These are phyloP conservation scores for Myochromella boudieri DNA, from an alignment of 768 basidiomycete species.

Conservation along the genomic window DNA sequence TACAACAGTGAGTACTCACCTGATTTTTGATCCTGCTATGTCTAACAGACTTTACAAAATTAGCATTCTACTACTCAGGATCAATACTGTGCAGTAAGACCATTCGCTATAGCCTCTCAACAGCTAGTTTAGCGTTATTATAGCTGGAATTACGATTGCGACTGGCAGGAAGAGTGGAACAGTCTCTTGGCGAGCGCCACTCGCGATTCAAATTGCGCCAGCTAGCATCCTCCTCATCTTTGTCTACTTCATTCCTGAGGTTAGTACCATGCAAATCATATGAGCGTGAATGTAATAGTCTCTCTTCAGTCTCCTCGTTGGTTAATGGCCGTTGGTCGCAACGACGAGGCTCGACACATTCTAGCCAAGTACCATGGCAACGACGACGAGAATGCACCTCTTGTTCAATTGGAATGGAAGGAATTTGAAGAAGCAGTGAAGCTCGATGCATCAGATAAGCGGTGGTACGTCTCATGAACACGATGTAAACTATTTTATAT, in stretches of 20 bases:
- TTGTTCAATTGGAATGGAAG: slow-evolving; percentile 51
- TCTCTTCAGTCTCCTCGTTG: slow-evolving; percentile 51
- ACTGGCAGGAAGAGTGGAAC: slow-evolving; percentile 35
- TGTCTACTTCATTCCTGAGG: slow-evolving; percentile 37
- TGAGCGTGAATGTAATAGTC: neutral
- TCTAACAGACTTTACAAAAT: neutral
- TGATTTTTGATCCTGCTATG: slow-evolving; percentile 3
- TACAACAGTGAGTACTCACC: slow-evolving; percentile 32
- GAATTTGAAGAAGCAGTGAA: slow-evolving; percentile 52
- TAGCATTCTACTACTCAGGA: slow-evolving; percentile 47
- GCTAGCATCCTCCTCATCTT: slow-evolving; percentile 37
- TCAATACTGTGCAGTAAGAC: slow-evolving; percentile 41
- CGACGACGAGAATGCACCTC: slow-evolving; percentile 45
- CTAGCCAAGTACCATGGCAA: slow-evolving; percentile 55
- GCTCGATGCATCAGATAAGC: slow-evolving; percentile 53
- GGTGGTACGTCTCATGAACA: slow-evolving; percentile 38
- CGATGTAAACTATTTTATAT: neutral
- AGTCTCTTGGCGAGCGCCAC: slow-evolving; percentile 48
- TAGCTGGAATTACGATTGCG: slow-evolving; percentile 43
- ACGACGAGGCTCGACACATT: slow-evolving; percentile 47
- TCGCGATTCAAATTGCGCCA: slow-evolving; percentile 52
- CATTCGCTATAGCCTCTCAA: neutral
- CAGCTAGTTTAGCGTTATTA: slow-evolving; percentile 1
- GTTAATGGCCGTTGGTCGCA: slow-evolving; percentile 48
- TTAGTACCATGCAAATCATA: slow-evolving; percentile 7